A percentile compares a stretch with the other conserved stretches of the same genome.
phyloP scores from a whole-genome alignment of 352 stramenopile species.

The Phytopythium cucurbitacearum region DNA sequence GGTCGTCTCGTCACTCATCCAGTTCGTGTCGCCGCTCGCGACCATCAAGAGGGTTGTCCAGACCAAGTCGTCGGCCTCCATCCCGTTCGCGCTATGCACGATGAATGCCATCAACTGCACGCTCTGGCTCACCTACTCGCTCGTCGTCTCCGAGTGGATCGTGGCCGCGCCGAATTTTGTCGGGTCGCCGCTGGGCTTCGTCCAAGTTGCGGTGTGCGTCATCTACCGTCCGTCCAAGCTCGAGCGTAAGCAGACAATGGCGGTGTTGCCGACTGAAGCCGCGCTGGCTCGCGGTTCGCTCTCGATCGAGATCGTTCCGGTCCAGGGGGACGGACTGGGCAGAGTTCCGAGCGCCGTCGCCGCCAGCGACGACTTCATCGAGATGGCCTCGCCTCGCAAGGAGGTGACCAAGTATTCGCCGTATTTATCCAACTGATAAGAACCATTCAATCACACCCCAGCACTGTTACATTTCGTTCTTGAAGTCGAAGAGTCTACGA shows the following conservation, averaged over 20 bases:
- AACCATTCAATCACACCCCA: no score
- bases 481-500: no score
- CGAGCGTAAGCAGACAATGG: no score
- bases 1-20: constrained; percentile 24
- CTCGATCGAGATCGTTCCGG: not conserved
- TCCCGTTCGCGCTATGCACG: constrained; percentile 39
- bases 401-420: not conserved
- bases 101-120: constrained; percentile 42
- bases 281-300: not conserved
- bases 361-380: constrained; percentile 1
- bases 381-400: not conserved
- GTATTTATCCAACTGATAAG: no score
- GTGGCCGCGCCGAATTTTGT: constrained; percentile 37
- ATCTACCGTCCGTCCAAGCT: constrained; percentile 16
- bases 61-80: constrained; percentile 38
- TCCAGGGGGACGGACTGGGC: not conserved
- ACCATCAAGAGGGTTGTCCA: constrained; percentile 36
- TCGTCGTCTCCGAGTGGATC: constrained; percentile 32
- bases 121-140: constrained; percentile 41
- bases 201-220: constrained; percentile 39
- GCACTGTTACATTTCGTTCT: no score
- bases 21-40: constrained; percentile 42
- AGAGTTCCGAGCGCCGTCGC: constrained; percentile 2
- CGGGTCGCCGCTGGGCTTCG: constrained; percentile 29
- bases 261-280: not conserved